phyloP scores from a whole-genome alignment of 1,284 basidiomycete genomes.

The Malassezia furfur region DNA sequence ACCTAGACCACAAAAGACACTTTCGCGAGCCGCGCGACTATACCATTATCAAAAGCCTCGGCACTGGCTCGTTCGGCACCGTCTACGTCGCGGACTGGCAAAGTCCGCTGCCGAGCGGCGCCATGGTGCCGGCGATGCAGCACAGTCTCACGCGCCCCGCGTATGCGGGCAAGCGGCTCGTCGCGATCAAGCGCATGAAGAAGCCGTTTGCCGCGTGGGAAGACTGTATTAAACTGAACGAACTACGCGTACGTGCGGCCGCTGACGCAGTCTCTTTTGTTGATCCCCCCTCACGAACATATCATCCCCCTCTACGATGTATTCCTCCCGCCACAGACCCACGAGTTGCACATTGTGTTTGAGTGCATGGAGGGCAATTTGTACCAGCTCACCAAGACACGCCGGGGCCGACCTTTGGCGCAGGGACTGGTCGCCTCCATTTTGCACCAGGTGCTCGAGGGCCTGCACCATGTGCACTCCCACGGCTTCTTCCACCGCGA shows the following conservation, averaged over 20 bases:
- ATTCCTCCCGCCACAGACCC: conserved; percentile 82
- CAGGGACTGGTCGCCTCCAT: conserved; percentile 90
- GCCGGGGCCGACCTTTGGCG: conserved; percentile 84
- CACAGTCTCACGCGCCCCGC: conserved; percentile 67
- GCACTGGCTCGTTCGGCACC: conserved; percentile 61
- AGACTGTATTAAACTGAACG: conserved; percentile 87
- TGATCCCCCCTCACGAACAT: conserved; percentile 87
- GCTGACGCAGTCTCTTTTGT: conserved; percentile 68
- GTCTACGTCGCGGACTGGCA: conserved; percentile 99
- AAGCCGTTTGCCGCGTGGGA: conserved; percentile 94
- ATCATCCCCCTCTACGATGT: conserved; percentile 98
- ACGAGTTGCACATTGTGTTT: conserved; percentile 97
- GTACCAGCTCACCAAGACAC: conserved; percentile 95
- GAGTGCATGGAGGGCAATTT: conserved; percentile 99
- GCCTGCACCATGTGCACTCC: conserved; percentile 82
- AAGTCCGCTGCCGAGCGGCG: conserved; percentile 59
- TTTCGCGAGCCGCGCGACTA: conserved; percentile 35
- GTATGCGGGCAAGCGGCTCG: conserved; percentile 85
- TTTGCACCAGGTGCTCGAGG: conserved; percentile 80
- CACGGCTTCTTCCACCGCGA: conserved; percentile 97
- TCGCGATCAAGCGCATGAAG: conserved; percentile 98
- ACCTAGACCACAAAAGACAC: no score
- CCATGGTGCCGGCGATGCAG: conserved; percentile 47
- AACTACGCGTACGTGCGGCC: conserved; percentile 58
- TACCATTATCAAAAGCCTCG: conserved; percentile 41